Percentiles rank a stretch among this genome's conserved stretches.
These are phyloP conservation scores for Pseudogymnoascus sp. DNA, from an alignment of 2,329 filamentous ascomycete genomes.

Conservation along the genomic window DNA sequence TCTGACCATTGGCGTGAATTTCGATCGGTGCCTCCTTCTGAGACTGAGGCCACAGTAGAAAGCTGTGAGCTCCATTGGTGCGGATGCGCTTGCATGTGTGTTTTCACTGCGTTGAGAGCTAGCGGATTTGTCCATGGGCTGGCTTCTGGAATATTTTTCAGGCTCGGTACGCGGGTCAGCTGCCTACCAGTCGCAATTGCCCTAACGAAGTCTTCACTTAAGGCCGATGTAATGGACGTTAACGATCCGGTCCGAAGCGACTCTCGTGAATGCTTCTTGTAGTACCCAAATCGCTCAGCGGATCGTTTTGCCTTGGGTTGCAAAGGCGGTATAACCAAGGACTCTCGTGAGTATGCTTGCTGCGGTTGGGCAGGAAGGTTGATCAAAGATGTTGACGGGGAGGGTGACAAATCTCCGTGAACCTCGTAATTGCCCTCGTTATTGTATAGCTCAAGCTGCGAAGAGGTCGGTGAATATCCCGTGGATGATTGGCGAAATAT, in stretches of 20 bases:
- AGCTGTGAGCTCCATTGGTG: slow-evolving; percentile 60
- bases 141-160: slow-evolving; percentile 18
- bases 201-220: slow-evolving; percentile 31
- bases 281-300: slow-evolving; percentile 43
- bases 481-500: slow-evolving; percentile 47
- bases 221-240: slow-evolving; percentile 49
- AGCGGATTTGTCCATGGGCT: slow-evolving; percentile 31
- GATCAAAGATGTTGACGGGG: slow-evolving; percentile 28
- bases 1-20: slow-evolving; percentile 40
- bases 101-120: slow-evolving; percentile 25
- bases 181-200: slow-evolving; percentile 37
- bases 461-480: slow-evolving; percentile 19
- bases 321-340: slow-evolving; percentile 51
- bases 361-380: slow-evolving; percentile 14
- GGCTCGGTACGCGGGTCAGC: slow-evolving; percentile 29
- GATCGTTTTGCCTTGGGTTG: slow-evolving; percentile 42
- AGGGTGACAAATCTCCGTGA: slow-evolving; percentile 39
- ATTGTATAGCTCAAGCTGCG: slow-evolving; percentile 15
- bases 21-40: slow-evolving; percentile 45
- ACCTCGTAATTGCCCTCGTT: slow-evolving; percentile 45
- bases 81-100: slow-evolving; percentile 41
- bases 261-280: slow-evolving; percentile 46
- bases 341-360: slow-evolving; percentile 53
- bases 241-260: slow-evolving; percentile 47
- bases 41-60: slow-evolving; percentile 58